These are phyloP conservation scores for Trichoderma sp. DNA, from an alignment of 2,329 filamentous ascomycete species.

Conservation along the genomic window DNA sequence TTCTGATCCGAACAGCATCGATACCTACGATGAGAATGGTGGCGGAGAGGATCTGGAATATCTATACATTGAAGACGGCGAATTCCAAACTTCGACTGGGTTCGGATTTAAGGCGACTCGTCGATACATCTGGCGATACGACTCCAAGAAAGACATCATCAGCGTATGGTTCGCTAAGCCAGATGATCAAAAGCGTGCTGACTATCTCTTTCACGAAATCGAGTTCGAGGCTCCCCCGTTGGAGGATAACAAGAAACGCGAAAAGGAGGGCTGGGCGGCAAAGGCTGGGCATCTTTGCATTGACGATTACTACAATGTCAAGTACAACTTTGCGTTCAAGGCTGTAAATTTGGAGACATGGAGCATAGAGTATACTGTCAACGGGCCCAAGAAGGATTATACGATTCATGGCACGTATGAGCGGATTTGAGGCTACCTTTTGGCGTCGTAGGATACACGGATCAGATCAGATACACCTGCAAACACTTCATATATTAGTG, in stretches of 20 bases:
- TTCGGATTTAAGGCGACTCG: slow-evolving; percentile 58
- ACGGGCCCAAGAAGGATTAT: slow-evolving; percentile 73
- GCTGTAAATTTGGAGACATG: slow-evolving; percentile 57
- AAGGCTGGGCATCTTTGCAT: slow-evolving; percentile 67
- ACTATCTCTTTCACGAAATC: slow-evolving; percentile 74
- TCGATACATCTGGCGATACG: slow-evolving; percentile 71
- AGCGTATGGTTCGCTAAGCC: slow-evolving; percentile 72
- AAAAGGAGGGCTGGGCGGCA: slow-evolving; percentile 55
- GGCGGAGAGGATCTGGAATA: slow-evolving; percentile 53
- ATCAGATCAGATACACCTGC: neutral
- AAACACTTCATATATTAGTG: neutral
- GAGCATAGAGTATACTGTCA: slow-evolving; percentile 62
- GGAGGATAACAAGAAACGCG: slow-evolving; percentile 16
- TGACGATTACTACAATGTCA: slow-evolving; percentile 67
- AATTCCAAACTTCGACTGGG: slow-evolving; percentile 56
- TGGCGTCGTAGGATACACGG: neutral
- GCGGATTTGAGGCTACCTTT: slow-evolving; percentile 26
- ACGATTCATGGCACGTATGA: slow-evolving; percentile 54
- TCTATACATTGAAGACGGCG: slow-evolving; percentile 65
- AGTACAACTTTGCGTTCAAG: slow-evolving; percentile 63
- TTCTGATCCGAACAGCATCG: neutral
- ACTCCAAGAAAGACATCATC: slow-evolving; percentile 55
- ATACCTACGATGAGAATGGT: slow-evolving; percentile 22
- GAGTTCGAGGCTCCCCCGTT: slow-evolving; percentile 49
- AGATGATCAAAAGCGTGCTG: slow-evolving; percentile 58